A percentile compares a stretch with the other conserved stretches of the same genome.
Conservation (phyloP, 139 green algal genomes). For the Coelastrella sp. region DNA sequence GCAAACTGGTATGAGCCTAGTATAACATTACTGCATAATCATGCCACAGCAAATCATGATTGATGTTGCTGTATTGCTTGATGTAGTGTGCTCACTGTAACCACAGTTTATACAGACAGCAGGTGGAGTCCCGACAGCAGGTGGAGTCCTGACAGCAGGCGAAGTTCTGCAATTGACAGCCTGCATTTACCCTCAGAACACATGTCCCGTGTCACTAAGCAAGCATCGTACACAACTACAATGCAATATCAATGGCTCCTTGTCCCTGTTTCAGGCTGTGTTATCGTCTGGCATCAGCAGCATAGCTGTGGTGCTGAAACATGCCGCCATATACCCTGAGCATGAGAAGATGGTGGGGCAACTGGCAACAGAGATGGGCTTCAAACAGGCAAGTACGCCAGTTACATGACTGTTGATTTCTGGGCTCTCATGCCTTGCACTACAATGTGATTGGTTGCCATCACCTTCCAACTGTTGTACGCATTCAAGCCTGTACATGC, state of each 20-base stretch:
- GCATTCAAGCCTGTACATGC: no score
- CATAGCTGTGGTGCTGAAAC: constrained; percentile 95
- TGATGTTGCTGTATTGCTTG: no score
- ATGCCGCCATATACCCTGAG: constrained; percentile 91
- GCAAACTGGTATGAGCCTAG: no score
- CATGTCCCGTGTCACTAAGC: background rate
- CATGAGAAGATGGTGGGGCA: constrained; percentile 87
- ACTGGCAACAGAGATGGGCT: constrained; percentile 82
- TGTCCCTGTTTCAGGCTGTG: constrained; percentile 58
- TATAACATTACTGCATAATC: no score
- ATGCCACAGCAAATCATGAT: no score
- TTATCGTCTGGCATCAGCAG: constrained; percentile 82
- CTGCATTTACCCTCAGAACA: background rate
- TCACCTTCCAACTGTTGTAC: no score
- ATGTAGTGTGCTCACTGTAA: no score
- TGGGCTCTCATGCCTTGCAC: background rate
- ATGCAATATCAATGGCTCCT: background rate
- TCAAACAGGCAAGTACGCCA: constrained; percentile 74
- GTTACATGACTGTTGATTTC: background rate
- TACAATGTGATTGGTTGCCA: no score
- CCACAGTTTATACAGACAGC: no score
- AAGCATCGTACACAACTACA: background rate
- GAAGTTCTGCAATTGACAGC: background rate
- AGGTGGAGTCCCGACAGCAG: no score
- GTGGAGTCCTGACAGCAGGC: no score